Evolutionary conservation across 2,329 filamentous ascomycete genomes (phyloP), one percentile per base, ranked within the genome.

Genomic region (Diaporthe eres): DNA sequence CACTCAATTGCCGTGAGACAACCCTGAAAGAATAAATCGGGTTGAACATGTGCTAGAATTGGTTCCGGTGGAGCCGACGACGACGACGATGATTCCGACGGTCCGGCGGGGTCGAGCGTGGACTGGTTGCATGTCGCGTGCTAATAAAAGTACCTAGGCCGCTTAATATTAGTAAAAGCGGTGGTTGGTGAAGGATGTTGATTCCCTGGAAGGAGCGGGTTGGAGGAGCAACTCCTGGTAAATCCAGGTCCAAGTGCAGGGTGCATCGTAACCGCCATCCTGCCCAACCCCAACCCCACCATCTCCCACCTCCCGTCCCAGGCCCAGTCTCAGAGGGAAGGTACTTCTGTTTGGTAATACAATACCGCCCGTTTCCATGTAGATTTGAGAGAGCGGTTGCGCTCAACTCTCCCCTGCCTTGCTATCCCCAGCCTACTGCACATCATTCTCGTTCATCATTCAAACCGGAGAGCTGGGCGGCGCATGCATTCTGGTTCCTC

Each of bases 131-230:
- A 70, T 8, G 65, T 70, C 65, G 65, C 34, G 65, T 55, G 65
- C 65, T 55, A 55, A 55, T 25, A 42, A 55, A 68, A 68, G 63
- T 49, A 63, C 39, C 25, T 28, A 28, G 60, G 25, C 25, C 9
- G 47, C 63, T 53, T 53, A 39, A 68, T 70, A 55, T 55, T 70
- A 70, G 49, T 70, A 70, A 70, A 70, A 70, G 65, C 10, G 65
- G 65, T 70, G 65, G 65, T 70, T 70, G 65, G 65, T 70, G 37
- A 42, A 55, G 65, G 65, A 70, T 70, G 65, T 70, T 70, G 49
- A 55, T 70, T 70, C 34, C 65, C 15, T 70, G 65, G 65, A 39
- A 68, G 65, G 65, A 68, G 65, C 34, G 49, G 65, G 65, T 70
- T 70, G 65, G 65, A 70, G 65, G 49, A 70, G 65, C 65, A 70